Percentiles rank a stretch among this genome's conserved stretches.
Evolutionary conservation across 208 protist genomes (phyloP).

Genomic region (Leishmania major): DNA sequence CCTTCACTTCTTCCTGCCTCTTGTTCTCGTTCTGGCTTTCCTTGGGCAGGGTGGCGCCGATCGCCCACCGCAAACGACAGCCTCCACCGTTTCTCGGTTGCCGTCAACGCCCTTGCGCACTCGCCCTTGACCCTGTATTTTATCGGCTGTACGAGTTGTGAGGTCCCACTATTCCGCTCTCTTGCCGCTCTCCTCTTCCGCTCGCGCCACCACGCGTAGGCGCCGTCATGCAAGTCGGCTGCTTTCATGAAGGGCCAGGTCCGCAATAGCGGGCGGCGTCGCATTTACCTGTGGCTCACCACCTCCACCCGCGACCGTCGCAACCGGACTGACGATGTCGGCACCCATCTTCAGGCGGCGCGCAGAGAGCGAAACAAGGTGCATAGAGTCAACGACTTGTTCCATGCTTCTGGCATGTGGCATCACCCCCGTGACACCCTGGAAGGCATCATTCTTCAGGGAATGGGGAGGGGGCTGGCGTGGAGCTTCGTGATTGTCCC

Average conservation of each 20-base stretch:
- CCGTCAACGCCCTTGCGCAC: no score
- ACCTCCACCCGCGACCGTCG: conserved; percentile 28
- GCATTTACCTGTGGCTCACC: conserved; percentile 37
- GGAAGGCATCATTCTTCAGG: conserved; percentile 38
- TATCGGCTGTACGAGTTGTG: neutral
- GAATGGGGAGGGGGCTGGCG: conserved; percentile 27
- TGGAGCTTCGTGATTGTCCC: conserved; percentile 53
- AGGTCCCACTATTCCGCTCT: neutral
- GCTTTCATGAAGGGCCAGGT: neutral
- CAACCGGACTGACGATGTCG: conserved; percentile 36
- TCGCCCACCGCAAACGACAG: neutral
- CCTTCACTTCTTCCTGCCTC: neutral
- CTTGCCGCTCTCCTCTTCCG: neutral
- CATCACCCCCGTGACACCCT: neutral
- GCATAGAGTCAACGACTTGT: conserved; percentile 38
- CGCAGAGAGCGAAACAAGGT: conserved; percentile 24
- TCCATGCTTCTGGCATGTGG: conserved; percentile 35
- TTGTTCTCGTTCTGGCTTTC: neutral
- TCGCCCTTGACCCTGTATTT: neutral
- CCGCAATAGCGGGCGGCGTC: conserved; percentile 6
- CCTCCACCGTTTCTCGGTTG: neutral
- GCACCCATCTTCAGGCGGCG: conserved; percentile 20
- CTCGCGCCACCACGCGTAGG: neutral
- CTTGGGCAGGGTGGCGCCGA: neutral
- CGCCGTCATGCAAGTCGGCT: neutral